Percentiles rank a stretch among this genome's conserved stretches.
Evolutionary conservation across 768 basidiomycete genomes (phyloP).

Genomic region (Macrolepiota albuminosa): DNA sequence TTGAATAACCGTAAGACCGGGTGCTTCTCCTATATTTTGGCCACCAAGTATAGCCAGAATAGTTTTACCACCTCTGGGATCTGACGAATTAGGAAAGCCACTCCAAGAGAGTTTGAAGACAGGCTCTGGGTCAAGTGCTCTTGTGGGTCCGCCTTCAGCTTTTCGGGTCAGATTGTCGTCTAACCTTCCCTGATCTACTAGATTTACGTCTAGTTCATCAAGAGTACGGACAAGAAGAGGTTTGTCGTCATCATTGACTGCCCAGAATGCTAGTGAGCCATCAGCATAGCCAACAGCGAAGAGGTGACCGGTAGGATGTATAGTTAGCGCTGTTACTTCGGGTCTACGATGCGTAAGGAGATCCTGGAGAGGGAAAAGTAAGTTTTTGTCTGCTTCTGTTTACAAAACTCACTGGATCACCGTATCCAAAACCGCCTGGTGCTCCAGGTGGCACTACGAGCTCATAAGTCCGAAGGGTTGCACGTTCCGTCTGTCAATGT

Average conservation of each 20-base stretch:
- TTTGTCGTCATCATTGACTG: constrained; percentile 69
- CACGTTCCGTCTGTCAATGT: constrained; percentile 37
- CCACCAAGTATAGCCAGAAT: constrained; percentile 79
- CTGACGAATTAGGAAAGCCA: constrained; percentile 59
- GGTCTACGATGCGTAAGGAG: constrained; percentile 68
- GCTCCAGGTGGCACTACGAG: constrained; percentile 73
- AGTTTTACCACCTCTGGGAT: constrained; percentile 69
- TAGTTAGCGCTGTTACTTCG: constrained; percentile 62
- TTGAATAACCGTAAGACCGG: constrained; percentile 65
- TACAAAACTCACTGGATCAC: constrained; percentile 37
- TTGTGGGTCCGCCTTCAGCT: constrained; percentile 12
- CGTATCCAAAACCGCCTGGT: constrained; percentile 69
- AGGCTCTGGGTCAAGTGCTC: constrained; percentile 49
- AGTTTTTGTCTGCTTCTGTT: neutral
- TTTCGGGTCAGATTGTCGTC: constrained; percentile 33
- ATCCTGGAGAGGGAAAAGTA: constrained; percentile 31
- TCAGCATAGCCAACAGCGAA: constrained; percentile 81
- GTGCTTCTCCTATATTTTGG: constrained; percentile 40
- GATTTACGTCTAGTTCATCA: constrained; percentile 46
- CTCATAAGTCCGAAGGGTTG: constrained; percentile 59
- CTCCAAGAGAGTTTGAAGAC: constrained; percentile 89
- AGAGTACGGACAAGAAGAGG: constrained; percentile 74
- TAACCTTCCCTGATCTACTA: constrained; percentile 44
- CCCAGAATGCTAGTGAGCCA: constrained; percentile 82
- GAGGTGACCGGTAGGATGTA: constrained; percentile 73